Base-by-base conservation (phyloP, 164 flowering plant genomes). In the Taxillus chinensis region DNA sequence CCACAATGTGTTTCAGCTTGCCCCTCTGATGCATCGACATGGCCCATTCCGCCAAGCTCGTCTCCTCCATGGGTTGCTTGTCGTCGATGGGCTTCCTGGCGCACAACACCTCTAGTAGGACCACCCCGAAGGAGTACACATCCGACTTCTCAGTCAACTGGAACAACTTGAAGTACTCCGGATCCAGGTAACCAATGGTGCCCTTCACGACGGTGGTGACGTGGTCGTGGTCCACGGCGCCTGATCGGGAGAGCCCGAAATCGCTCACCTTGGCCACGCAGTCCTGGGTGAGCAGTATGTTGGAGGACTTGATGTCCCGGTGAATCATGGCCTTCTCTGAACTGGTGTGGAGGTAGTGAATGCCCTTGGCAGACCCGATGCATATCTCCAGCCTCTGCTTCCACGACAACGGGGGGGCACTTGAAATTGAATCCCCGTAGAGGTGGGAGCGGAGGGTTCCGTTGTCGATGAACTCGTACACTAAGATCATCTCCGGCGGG, bases 331-430 rank as follows among this genome's bases (percentile, higher is more conserved):
- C 63, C n/a, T n/a, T 16, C 5, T 16, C 53, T 7, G 63, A 41
- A 27, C 63, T 46, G 12, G 41, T 61, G 10, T 61, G 63, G 27
- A 61, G 63, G 53, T 61, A 61, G 38, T 61, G 53, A 38, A 61
- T 53, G 38, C 63, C 63, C 38, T 48, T 3, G 11, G 63, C 63
- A 7, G 63, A 45, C 5, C 63, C 63, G 13, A 61, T 61, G 14
- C 63, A 61, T 7, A 61, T 61, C 54, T 61, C 63, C 6, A 61
- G 63, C 54, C 63, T 61, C 38, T 61, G 63, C 63, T 46, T 46
- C 63, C 63, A 61, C 16, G 63, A 46, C 41, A 61, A 27, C 7
- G 39, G 4, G 11, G 63, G 11, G 27, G 0, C 16, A 5, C 27
- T 51, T 5, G 17, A n/a, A n/a, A n/a, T n/a, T n/a, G n/a, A 51